Evolutionary conservation across 768 basidiomycete species (phyloP).

Genomic region (Suillus cothurnatus): DNA sequence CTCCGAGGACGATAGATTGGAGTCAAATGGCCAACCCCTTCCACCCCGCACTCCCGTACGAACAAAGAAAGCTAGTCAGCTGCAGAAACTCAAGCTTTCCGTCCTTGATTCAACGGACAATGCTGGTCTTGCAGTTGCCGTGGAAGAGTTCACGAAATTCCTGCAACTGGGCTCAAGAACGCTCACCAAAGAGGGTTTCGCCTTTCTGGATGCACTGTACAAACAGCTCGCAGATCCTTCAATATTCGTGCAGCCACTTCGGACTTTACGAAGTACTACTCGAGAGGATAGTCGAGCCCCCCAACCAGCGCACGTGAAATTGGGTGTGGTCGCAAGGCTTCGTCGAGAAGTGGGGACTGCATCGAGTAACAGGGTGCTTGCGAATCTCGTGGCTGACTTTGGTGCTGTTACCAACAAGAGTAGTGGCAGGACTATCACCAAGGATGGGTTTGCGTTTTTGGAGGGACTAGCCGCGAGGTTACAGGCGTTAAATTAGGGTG

Average conservation of each 20-base stretch:
- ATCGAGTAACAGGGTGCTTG: conserved; percentile 56
- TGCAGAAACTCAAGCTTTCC: conserved; percentile 48
- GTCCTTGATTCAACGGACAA: conserved; percentile 56
- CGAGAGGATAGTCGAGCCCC: conserved; percentile 40
- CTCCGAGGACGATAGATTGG: conserved; percentile 34
- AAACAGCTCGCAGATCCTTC: conserved; percentile 74
- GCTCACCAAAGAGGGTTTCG: conserved; percentile 70
- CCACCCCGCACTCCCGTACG: conserved; percentile 35
- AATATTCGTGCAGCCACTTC: conserved; percentile 54
- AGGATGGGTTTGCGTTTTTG: conserved; percentile 74
- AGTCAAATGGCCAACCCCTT: conserved; percentile 20
- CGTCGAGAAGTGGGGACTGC: conserved; percentile 55
- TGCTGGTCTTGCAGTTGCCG: conserved; percentile 49
- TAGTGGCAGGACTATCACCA: conserved; percentile 71
- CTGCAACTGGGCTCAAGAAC: conserved; percentile 63
- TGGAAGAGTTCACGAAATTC: conserved; percentile 62
- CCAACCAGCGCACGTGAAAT: conserved; percentile 55
- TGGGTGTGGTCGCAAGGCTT: conserved; percentile 60
- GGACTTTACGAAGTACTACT: conserved; percentile 44
- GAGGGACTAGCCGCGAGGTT: conserved; percentile 61
- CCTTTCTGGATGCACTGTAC: conserved; percentile 67
- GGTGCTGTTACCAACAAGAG: conserved; percentile 68
- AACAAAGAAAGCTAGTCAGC: conserved; percentile 46
- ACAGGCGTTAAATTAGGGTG: conserved; percentile 26
- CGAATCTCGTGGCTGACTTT: conserved; percentile 69